Conservation (phyloP, 441 rosid genomes). For the Kokia cookei region DNA sequence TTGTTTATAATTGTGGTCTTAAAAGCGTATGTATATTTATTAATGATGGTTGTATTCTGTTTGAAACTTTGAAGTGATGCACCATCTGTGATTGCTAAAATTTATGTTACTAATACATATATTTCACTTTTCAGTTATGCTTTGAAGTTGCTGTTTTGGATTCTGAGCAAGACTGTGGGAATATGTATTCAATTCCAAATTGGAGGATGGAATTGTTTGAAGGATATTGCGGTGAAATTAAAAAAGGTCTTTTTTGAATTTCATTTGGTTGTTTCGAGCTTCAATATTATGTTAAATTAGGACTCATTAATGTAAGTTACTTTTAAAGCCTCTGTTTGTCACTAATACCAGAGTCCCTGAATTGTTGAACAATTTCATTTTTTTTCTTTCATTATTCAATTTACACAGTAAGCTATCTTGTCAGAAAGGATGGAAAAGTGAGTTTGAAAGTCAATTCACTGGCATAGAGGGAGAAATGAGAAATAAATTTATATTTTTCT, state of each 20-base stretch:
- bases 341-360: background rate
- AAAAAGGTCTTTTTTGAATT: slow-evolving; percentile 45
- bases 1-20: background rate
- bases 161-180: slow-evolving; percentile 68
- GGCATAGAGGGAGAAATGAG: background rate
- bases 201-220: slow-evolving; percentile 92
- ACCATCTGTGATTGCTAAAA: background rate
- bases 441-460: background rate
- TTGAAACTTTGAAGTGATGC: background rate
- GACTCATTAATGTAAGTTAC: background rate
- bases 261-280: background rate
- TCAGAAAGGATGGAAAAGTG: background rate
- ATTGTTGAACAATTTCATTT: background rate
- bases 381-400: background rate
- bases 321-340: background rate
- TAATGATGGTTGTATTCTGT: background rate
- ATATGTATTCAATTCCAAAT: slow-evolving; percentile 71
- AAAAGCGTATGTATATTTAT: background rate
- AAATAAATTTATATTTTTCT: background rate
- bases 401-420: background rate
- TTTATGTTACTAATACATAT: background rate
- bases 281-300: background rate
- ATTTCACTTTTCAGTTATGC: slow-evolving; percentile 45
- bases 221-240: slow-evolving; percentile 75
- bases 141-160: slow-evolving; percentile 81